Conservation (phyloP, 164 flowering plant genomes). For the Tetracentron sinense region DNA sequence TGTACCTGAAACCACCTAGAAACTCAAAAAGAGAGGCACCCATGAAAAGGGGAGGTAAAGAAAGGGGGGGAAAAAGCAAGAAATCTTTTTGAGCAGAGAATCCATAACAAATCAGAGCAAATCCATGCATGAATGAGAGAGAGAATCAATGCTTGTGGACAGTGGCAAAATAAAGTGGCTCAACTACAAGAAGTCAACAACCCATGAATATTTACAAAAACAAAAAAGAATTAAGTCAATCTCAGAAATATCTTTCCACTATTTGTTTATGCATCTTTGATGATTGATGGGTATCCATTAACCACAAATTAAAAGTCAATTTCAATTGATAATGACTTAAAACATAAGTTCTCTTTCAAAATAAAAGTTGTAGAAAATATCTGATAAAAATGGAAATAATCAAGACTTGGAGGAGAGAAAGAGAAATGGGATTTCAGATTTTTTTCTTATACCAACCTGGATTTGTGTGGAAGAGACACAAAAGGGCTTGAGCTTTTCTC, state of each 20-base stretch:
- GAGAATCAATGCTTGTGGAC: conserved; percentile 53
- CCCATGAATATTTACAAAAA: conserved; percentile 56
- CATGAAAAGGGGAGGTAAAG: conserved; percentile 44
- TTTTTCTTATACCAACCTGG: conserved; percentile 17
- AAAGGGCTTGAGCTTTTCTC: conserved; percentile 30
- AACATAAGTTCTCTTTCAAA: not conserved
- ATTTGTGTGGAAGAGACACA: conserved; percentile 14
- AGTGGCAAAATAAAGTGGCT: conserved; percentile 32
- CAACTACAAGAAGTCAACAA: conserved; percentile 28
- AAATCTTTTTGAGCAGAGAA: conserved; percentile 47
- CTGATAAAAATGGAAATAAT: not conserved
- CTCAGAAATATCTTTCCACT: conserved; percentile 16
- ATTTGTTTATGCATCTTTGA: conserved; percentile 25
- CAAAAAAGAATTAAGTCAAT: conserved; percentile 36
- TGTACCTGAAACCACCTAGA: conserved; percentile 36
- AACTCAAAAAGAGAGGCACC: conserved; percentile 43
- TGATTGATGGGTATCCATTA: conserved; percentile 37
- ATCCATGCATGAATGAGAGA: conserved; percentile 30
- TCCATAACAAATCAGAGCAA: conserved; percentile 30
- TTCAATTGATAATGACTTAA: not conserved
- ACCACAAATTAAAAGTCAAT: conserved; percentile 19
- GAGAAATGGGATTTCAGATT: conserved; percentile 3
- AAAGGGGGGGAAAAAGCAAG: conserved; percentile 44
- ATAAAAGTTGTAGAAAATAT: not conserved
- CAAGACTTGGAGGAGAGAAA: not conserved